Conservation (phyloP, 208 protist genomes). For the Leptomonas pyrrhocoris region DNA sequence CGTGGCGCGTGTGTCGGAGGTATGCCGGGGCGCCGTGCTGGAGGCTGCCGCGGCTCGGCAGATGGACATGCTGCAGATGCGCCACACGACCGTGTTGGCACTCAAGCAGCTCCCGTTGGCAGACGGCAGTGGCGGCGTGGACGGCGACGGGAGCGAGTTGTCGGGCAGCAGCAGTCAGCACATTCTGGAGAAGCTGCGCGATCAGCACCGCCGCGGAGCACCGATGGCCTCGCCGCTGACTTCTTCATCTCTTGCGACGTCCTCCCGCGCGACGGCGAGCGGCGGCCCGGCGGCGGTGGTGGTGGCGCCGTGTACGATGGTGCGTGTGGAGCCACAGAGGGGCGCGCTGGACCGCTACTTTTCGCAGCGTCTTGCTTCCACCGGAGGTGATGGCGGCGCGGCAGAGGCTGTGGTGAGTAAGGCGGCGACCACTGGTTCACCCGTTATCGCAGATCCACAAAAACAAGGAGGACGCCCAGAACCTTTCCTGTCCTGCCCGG, state of each 20-base stretch:
- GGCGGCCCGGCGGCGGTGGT: conserved; percentile 23
- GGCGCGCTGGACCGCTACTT: conserved; percentile 81
- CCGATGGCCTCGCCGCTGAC: conserved; percentile 37
- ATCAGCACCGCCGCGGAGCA: conserved; percentile 30
- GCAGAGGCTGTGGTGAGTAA: background rate
- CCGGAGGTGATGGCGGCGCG: background rate
- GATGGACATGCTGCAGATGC: conserved; percentile 63
- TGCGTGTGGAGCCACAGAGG: conserved; percentile 77
- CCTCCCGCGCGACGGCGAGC: background rate
- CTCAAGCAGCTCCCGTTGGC: conserved; percentile 28
- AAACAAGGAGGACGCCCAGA: too few species aligned
- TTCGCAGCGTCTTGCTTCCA: conserved; percentile 24
- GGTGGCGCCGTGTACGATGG: conserved; percentile 67
- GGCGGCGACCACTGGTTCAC: too few species aligned
- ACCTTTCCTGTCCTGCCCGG: too few species aligned
- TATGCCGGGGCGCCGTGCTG: conserved; percentile 58
- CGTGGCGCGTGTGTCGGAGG: conserved; percentile 55
- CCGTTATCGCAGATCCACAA: too few species aligned
- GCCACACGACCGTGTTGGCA: conserved; percentile 39
- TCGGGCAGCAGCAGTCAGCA: conserved; percentile 36
- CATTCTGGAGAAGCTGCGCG: conserved; percentile 30
- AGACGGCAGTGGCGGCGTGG: conserved; percentile 8
- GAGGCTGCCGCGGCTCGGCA: conserved; percentile 63
- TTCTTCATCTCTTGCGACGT: conserved; percentile 14
- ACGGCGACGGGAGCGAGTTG: conserved; percentile 1